phyloP scores from a whole-genome alignment of 371 early-diverging fungal genomes.

The Mucor plumbeus region DNA sequence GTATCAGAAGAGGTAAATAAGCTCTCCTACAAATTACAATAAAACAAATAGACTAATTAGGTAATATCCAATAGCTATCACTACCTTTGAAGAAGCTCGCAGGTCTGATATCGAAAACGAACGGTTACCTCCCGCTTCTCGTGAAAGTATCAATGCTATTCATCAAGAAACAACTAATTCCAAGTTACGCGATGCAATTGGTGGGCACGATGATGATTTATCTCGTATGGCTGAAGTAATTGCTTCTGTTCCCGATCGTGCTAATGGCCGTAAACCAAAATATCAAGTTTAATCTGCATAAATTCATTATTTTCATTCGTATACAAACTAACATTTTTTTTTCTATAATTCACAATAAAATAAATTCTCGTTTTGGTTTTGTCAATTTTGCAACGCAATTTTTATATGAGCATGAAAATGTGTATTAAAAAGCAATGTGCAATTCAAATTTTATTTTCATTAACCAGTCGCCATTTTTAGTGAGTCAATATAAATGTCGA shows the following conservation, averaged over 20 bases:
- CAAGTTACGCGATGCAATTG: slow-evolving; percentile 32
- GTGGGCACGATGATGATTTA: slow-evolving; percentile 17
- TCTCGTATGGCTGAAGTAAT: slow-evolving; percentile 24
- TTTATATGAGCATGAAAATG: too few species aligned
- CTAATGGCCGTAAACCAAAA: neutral
- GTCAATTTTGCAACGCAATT: too few species aligned
- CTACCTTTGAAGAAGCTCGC: slow-evolving; percentile 92
- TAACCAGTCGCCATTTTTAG: too few species aligned
- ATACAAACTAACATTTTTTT: too few species aligned
- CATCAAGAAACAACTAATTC: slow-evolving; percentile 52
- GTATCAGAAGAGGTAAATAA: slow-evolving; percentile 76
- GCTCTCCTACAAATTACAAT: neutral
- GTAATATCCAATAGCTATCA: slow-evolving; percentile 62
- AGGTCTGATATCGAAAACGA: slow-evolving; percentile 91
- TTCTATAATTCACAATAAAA: too few species aligned
- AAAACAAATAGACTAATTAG: neutral
- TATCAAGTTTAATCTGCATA: slow-evolving; percentile 16
- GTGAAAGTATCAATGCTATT: slow-evolving; percentile 43
- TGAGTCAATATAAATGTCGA: too few species aligned
- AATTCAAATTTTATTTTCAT: too few species aligned
- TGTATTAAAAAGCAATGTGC: too few species aligned
- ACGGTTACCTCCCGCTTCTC: slow-evolving; percentile 81
- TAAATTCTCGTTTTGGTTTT: too few species aligned
- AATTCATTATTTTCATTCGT: too few species aligned
- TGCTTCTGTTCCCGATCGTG: slow-evolving; percentile 20